Conservation (phyloP, 495 filamentous ascomycete genomes). For the Xylaria castorea region DNA sequence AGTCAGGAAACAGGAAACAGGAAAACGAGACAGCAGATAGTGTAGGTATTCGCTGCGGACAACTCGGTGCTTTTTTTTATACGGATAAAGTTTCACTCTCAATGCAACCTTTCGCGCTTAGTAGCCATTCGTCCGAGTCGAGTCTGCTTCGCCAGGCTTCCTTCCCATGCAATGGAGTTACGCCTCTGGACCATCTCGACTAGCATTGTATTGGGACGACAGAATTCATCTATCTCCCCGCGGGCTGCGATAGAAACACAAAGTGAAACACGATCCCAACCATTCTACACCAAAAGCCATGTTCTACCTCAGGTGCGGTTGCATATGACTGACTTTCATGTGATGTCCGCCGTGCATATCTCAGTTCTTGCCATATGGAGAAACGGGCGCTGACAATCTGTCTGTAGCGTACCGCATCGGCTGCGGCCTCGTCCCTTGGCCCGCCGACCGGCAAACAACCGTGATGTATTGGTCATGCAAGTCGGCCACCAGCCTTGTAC, state of each 20-base stretch:
- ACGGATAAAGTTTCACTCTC: not conserved
- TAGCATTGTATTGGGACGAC: conserved; percentile 2
- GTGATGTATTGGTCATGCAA: conserved; percentile 39
- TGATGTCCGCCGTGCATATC: conserved; percentile 16
- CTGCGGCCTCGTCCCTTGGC: conserved; percentile 42
- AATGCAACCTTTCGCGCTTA: conserved; percentile 12
- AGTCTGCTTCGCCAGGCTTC: conserved; percentile 8
- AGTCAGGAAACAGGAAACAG: too few relatives aligned
- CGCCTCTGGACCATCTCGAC: conserved; percentile 5
- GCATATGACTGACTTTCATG: conserved; percentile 21
- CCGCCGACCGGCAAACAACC: conserved; percentile 43
- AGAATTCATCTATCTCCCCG: not conserved
- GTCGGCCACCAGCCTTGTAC: conserved; percentile 39
- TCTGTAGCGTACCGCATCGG: conserved; percentile 38
- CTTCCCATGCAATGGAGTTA: conserved; percentile 3
- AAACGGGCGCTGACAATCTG: conserved; percentile 22
- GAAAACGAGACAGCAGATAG: conserved; percentile 13
- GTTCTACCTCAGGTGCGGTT: conserved; percentile 10
- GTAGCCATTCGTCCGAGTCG: conserved; percentile 16
- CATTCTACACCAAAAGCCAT: conserved; percentile 20
- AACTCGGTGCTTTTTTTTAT: not conserved
- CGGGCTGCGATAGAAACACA: conserved; percentile 3
- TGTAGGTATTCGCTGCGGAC: conserved; percentile 3
- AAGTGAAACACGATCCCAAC: conserved; percentile 20
- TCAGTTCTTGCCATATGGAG: conserved; percentile 10